Base-by-base conservation (phyloP, 768 basidiomycete species). In the Coprinopsis sp. region DNA sequence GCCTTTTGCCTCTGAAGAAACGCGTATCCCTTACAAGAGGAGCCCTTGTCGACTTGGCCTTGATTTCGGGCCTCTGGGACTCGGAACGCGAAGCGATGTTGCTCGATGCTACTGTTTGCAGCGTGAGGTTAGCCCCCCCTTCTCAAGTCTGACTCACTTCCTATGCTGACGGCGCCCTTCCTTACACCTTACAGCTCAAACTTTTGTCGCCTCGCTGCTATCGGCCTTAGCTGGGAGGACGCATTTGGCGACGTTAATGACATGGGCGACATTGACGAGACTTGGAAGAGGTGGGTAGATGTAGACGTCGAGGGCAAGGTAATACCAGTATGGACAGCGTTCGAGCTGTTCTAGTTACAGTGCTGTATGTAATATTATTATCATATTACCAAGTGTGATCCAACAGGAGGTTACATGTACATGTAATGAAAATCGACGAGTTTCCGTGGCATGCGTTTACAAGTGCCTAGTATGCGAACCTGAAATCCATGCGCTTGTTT, bases 21-120 rank as follows among this genome's bases (percentile, higher is more conserved):
- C 64, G 82, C 46, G 60, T 74, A 13, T 56, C 55, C n/a, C 69
- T 76, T 22, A 85, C 83, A 14, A 70, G 68, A 38, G 85, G 84
- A 2, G 77, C 81, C 70, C 58, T 87, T 37, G 76, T 86, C 5
- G 85, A 87, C 60, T 74, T 85, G 50, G 84, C 85, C 10, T 49
- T 86, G 56, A 49, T 85, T 21, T 77, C 73, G 45, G 85, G 85
- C 13, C 55, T 80, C 33, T 87, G 85, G 85, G 60, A 69, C 3
- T 61, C 59, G 51, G 55, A 64, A 6, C 64, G 64, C 12, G 74
- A 76, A 31, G 59, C 71, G 3, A 56, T 59, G 14, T n/a, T 6
- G 24, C 81, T 84, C 1, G 69, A 69, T 12, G 79, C 78, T 18
- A 65, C 69, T 4, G 60, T 87, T 25, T 85, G 83, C 56, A 73